Percentiles rank a stretch among this genome's conserved stretches.
Conservation (phyloP, 345 rosid genomes). For the Dipteronia dyeriana region DNA sequence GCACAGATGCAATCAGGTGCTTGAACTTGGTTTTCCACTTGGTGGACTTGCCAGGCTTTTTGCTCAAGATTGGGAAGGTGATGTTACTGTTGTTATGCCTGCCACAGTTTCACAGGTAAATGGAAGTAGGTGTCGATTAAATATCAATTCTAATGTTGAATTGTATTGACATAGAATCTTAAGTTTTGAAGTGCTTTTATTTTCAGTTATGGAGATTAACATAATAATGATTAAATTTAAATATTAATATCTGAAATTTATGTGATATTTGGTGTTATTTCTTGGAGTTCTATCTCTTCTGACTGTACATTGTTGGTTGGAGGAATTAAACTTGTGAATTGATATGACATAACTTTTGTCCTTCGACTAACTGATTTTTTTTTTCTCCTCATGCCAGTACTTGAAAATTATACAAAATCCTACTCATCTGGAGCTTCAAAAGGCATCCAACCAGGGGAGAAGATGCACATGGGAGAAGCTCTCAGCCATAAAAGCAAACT, state of each 20-base stretch:
- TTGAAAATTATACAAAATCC: slow-evolving; percentile 91
- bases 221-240: background rate
- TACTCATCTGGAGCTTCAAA: slow-evolving; percentile 66
- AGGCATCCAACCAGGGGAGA: slow-evolving; percentile 92
- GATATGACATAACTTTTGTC: background rate
- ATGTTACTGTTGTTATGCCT: slow-evolving; percentile 96
- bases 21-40: slow-evolving; percentile 91
- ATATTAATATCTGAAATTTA: background rate
- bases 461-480: slow-evolving; percentile 99
- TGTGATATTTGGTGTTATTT: background rate
- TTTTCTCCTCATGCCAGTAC: slow-evolving; percentile 44
- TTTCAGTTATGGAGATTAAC: background rate
- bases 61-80: slow-evolving; percentile 99
- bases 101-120: slow-evolving; percentile 94
- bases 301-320: background rate
- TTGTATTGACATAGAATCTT: background rate
- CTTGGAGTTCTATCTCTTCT: background rate
- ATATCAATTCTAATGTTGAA: background rate
- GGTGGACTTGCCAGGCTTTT: slow-evolving; percentile 93
- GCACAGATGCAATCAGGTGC: slow-evolving; percentile 84
- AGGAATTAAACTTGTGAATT: background rate
- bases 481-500: slow-evolving; percentile 93
- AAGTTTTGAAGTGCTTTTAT: background rate
- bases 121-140: background rate
- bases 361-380: background rate